Evolutionary conservation across 2,329 filamentous ascomycete genomes (phyloP).

Genomic region (Alternaria viburni): DNA sequence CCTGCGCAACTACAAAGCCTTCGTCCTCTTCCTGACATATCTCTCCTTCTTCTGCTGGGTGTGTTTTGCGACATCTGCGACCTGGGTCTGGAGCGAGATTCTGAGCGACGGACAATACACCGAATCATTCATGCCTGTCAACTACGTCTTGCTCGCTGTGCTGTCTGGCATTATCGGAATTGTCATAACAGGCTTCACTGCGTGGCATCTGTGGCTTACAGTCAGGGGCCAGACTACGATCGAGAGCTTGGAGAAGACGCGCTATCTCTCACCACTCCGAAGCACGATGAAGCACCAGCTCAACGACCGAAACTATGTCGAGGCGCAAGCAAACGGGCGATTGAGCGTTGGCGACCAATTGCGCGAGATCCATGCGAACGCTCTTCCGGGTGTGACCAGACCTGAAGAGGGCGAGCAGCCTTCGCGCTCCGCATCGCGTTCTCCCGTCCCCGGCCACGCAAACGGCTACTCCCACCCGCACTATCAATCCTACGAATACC

Average conservation of each 20-base stretch:
- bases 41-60: conserved; percentile 85
- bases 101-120: conserved; percentile 71
- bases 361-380: conserved; percentile 81
- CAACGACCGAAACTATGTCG: conserved; percentile 52
- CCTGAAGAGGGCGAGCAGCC: conserved; percentile 79
- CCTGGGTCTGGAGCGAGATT: conserved; percentile 87
- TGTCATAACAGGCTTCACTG: conserved; percentile 86
- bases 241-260: conserved; percentile 92
- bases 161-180: conserved; percentile 89
- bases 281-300: conserved; percentile 72
- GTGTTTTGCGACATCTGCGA: conserved; percentile 75
- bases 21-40: conserved; percentile 90
- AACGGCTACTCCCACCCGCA: conserved; percentile 55
- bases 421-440: conserved; percentile 51
- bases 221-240: conserved; percentile 87
- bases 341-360: conserved; percentile 69
- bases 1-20: conserved; percentile 92
- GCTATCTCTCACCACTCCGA: conserved; percentile 83
- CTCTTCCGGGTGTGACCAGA: conserved; percentile 77
- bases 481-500: conserved; percentile 51
- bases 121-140: conserved; percentile 82
- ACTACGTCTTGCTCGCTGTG: conserved; percentile 87
- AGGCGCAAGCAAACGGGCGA: conserved; percentile 50
- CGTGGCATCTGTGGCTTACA: conserved; percentile 88
- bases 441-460: conserved; percentile 36